Evolutionary conservation across 1,139 yeast genomes (phyloP), one percentile per base, ranked within the genome.

Genomic region (Debaryomyces sp.): DNA sequence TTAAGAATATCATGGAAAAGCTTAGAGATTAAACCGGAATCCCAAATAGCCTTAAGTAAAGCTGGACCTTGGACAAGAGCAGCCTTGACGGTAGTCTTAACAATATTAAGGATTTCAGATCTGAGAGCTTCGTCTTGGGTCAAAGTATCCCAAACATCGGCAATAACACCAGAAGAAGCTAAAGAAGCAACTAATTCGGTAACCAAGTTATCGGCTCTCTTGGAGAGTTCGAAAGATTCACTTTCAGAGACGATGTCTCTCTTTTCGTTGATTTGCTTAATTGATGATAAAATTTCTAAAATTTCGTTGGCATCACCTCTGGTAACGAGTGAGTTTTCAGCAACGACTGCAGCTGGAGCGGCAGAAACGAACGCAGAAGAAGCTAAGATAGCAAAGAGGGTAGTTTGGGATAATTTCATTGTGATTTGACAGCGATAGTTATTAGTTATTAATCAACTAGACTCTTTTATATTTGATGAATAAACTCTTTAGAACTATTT

Each of bases 371-470:
- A 60, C 44, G 77, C 65, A 41, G 74, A 54, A 43, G 80, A 54
- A 46, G 77, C 78, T 56, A 74, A 67, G 57, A 76, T 60, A 49
- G 80, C 78, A 51, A 73, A 62, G 50, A 72, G 63, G 47, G 80
- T 66, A 48, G 80, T 61, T 52, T 73, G 67, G 41, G 80, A 62
- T 48, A 76, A 71, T 68, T 74, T 76, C 81, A 76, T 76, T 60
- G 51, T 59, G 30, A 24, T 7, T 23, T 35, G 35, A 17, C 18
- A 30, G 36, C 29, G 41, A 24, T 37, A 21, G 37, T 21, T 35
- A 37, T 35, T 23, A 12, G 18, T 22, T 30, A 13, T 34, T 35
- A 35, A 35, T 13, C 7, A 30, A 41, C 34, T 41, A 41, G n/a
- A 41, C 39, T 23, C 27, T 18, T 15, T 8, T 18, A 33, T 42